phyloP scores from a whole-genome alignment of 2,329 filamentous ascomycete genomes.

The Magnaporthales sp. region DNA sequence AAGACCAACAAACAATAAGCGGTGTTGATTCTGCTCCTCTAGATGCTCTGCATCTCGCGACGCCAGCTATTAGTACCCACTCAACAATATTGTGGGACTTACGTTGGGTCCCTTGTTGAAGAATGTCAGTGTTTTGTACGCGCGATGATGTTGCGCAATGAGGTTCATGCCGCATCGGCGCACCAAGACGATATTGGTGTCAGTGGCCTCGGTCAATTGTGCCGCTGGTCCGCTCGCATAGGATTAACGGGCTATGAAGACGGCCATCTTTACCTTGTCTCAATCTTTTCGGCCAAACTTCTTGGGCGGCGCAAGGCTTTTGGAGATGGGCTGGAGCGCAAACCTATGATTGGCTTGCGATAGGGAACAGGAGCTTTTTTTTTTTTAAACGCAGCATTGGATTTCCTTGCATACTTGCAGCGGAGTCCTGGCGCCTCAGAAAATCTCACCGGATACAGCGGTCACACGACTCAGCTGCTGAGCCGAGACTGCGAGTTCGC shows the following conservation, averaged over 20 bases:
- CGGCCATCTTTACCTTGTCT: background rate
- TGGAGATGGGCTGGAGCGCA: background rate
- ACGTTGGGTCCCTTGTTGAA: background rate
- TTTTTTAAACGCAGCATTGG: background rate
- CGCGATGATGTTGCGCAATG: background rate
- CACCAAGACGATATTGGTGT: background rate
- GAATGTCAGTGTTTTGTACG: slow-evolving; percentile 1
- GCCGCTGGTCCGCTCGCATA: background rate
- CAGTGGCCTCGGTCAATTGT: background rate
- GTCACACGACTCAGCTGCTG: background rate
- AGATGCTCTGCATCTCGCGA: background rate
- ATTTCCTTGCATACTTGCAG: background rate
- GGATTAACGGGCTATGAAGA: background rate
- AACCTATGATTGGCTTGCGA: background rate
- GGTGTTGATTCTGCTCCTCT: background rate
- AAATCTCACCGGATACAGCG: background rate
- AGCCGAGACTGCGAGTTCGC: background rate
- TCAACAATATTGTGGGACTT: background rate
- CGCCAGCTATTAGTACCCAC: background rate
- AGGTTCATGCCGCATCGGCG: background rate
- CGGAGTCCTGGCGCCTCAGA: background rate
- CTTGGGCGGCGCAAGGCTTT: background rate
- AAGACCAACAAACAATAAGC: background rate
- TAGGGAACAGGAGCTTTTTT: background rate
- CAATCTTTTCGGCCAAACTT: background rate